These are phyloP conservation scores for Exobasidium cylindrosporum DNA, from an alignment of 1,284 basidiomycete species.

Conservation along the genomic window DNA sequence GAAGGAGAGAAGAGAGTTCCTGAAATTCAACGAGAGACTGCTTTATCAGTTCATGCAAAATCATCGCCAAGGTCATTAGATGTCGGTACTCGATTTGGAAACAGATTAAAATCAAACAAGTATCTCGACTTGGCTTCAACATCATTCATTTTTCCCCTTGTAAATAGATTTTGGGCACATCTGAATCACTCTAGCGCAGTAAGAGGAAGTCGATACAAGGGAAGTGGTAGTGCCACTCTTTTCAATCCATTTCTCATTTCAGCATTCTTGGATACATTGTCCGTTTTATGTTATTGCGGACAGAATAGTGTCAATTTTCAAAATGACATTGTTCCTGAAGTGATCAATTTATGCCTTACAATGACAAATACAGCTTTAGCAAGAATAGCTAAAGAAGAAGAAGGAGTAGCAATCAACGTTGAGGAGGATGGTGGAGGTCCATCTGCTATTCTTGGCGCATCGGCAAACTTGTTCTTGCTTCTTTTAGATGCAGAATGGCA, in stretches of 20 bases:
- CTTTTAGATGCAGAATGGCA: constrained; percentile 72
- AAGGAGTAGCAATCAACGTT: too few species aligned
- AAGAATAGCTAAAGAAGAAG: constrained; percentile 48
- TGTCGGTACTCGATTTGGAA: constrained; percentile 2
- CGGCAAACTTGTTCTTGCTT: constrained; percentile 73
- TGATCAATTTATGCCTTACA: constrained; percentile 75
- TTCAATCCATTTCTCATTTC: constrained; percentile 72
- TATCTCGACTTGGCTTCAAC: constrained; percentile 31
- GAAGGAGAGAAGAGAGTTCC: constrained; percentile 30
- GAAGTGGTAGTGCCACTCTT: constrained; percentile 61
- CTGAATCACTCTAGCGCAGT: constrained; percentile 54
- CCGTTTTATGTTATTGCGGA: constrained; percentile 76
- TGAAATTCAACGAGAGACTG: constrained; percentile 16
- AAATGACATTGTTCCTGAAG: constrained; percentile 72
- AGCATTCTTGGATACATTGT: constrained; percentile 72
- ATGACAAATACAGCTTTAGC: constrained; percentile 56
- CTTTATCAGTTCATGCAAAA: constrained; percentile 13
- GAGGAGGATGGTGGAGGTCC: constrained; percentile 29
- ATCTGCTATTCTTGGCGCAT: constrained; percentile 67
- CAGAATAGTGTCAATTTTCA: constrained; percentile 76
- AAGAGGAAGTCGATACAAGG: constrained; percentile 63
- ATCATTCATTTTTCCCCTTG: constrained; percentile 69
- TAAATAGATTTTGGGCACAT: constrained; percentile 77
- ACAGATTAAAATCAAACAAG: constrained; percentile 14
- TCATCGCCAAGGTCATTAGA: background rate